A percentile compares a stretch with the other conserved stretches of the same genome.
phyloP scores from a whole-genome alignment of 1,284 basidiomycete genomes.

The Cryptococcus hybrid region DNA sequence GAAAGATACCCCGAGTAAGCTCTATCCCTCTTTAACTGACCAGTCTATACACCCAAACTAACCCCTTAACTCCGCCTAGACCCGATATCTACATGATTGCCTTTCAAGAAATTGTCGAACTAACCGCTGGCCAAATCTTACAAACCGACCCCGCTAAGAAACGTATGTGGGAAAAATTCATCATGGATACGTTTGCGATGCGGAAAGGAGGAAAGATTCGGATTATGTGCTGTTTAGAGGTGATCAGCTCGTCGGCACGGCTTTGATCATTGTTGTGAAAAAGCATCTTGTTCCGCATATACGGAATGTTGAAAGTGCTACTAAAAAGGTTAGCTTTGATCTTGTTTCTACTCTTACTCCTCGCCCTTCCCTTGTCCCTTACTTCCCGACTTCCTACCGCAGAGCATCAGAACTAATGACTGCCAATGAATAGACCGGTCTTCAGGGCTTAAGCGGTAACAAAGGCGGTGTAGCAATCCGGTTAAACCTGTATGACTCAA shows the following conservation, averaged over 20 bases:
- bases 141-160: constrained; percentile 97
- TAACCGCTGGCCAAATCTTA: constrained; percentile 94
- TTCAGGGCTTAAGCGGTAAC: constrained; percentile 96
- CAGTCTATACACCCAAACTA: not conserved
- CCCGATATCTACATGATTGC: constrained; percentile 89
- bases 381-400: not conserved
- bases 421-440: constrained; percentile 63
- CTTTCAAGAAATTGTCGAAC: constrained; percentile 97
- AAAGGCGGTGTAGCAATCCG: constrained; percentile 94
- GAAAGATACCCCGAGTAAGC: constrained; percentile 62
- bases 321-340: constrained; percentile 60
- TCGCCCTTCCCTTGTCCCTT: not conserved
- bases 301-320: constrained; percentile 85
- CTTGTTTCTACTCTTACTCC: constrained; percentile 51
- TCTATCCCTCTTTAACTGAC: not conserved
- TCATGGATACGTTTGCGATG: constrained; percentile 72
- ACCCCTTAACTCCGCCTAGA: constrained; percentile 49
- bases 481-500: constrained; percentile 84
- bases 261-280: constrained; percentile 81
- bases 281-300: constrained; percentile 71
- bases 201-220: constrained; percentile 59
- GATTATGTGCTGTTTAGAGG: constrained; percentile 86
- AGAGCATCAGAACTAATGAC: constrained; percentile 37
- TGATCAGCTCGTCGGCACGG: constrained; percentile 95
- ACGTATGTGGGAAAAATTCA: constrained; percentile 79